Base-by-base conservation (phyloP, 1,284 basidiomycete genomes). In the Leccinum variabile region DNA sequence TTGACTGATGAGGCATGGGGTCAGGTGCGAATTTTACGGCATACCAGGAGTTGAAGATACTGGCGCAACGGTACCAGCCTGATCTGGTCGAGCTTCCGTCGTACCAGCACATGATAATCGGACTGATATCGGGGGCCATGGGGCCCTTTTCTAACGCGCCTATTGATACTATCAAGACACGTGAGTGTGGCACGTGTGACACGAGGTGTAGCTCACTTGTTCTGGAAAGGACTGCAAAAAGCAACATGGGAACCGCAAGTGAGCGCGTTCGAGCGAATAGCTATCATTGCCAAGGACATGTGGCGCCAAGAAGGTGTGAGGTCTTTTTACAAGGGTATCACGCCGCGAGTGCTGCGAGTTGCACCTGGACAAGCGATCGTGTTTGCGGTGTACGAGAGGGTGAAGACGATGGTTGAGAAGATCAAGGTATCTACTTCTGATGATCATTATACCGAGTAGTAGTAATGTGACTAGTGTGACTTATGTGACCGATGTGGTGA, bases 301-400 rank as follows among this genome's bases (percentile, higher is more conserved):
- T 98, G 95, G 89, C 86, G 83, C 65, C 85, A 89, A 72, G 97
- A 99, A 78, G 97, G 96, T 39, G 80, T 90, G 18, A 80, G 80
- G 59, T 95, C 95, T 60, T 98, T 98, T 79, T 98, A 97, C 81
- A 96, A 95, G 80, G 94, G 97, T 57, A 98, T 99, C 77, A 98
- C 96, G 2, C 97, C 97, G 52, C 86, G 97, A 60, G 95, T 99
- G 49, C 82, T 98, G 67, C 89, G 97, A 68, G 97, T 99, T 55
- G 97, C 97, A 1, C 97, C 97, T 10, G 95, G 95, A 1, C 91
- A 96, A 76, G 92, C 92, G 5, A 89, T 94, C 66, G 92, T 94
- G 44, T 94, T 94, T 70, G 91, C 92, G 49, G 94, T 97, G 33
- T 97, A 97, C 72, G 95, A 97, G 80, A 83, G 89, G 60, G 89